Base-by-base conservation (phyloP, 129 eudicot species). In the Lactuca saligna region DNA sequence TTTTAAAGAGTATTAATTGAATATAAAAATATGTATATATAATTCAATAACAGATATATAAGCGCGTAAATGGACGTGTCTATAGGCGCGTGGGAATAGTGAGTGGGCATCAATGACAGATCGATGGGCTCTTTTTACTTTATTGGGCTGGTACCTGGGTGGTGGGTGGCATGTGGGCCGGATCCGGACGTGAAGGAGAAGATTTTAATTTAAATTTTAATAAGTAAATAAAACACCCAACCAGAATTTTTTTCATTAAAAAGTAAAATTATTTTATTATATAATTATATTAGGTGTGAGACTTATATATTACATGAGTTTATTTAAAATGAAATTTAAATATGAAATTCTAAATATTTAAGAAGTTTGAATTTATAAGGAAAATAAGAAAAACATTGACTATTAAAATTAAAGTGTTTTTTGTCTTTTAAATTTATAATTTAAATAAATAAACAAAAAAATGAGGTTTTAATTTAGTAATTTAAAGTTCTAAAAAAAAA, bases 161-260 rank as follows among this genome's bases (percentile, higher is more conserved):
- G 71, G 71, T 73, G 34, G 78, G 55, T 65, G 48, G 57, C 78
- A 73, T 63, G 78, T 63, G 71, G 78, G 71, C 71, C 65, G 71
- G 78, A 73, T 73, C 78, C 78, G 65, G 55, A 39, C 71, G 70
- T 73, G 8, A 73, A 63, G 78, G 78, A 73, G 65, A 73, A 63
- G 71, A 33, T 73, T 63, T 17, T 25, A 39, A 17, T 50, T 73
- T 25, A 0, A 25, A 25, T 25, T 25, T 25, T 25, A 25, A 25
- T 25, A 25, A 25, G 29, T 25, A 25, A 54, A 15, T 14, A 73
- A 73, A 73, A 63, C 78, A 73, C 70, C 63, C 63, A 73, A 73
- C 9, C 71, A 63, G 55, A 44, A 63, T 29, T 7, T 64, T 37
- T 41, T 62, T 31, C 14, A 10, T 11, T 4, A 41, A 8, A 57